phyloP scores from a whole-genome alignment of 441 rosid genomes.

The Macaranga tanarius region DNA sequence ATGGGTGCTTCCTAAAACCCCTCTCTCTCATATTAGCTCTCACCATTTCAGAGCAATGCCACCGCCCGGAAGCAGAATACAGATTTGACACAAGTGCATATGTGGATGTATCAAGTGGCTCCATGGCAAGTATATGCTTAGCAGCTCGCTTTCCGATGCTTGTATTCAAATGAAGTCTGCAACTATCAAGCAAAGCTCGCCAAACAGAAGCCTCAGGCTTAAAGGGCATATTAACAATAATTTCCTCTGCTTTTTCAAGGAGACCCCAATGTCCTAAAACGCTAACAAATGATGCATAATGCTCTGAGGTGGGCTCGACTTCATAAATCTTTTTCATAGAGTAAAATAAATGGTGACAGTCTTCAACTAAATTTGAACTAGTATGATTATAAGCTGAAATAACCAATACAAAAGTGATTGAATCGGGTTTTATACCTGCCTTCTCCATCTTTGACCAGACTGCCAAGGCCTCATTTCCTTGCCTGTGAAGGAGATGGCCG shows the following conservation, averaged over 20 bases:
- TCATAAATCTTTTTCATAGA: conserved; percentile 48
- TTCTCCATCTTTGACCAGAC: conserved; percentile 57
- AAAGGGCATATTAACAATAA: conserved; percentile 47
- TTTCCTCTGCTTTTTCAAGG: conserved; percentile 74
- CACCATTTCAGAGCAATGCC: conserved; percentile 68
- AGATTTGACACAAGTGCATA: conserved; percentile 69
- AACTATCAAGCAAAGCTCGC: conserved; percentile 76
- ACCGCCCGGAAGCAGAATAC: conserved; percentile 82
- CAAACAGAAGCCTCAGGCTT: conserved; percentile 55
- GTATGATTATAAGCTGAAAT: conserved; percentile 61
- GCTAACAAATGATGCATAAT: conserved; percentile 61
- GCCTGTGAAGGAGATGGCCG: conserved; percentile 63
- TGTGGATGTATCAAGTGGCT: conserved; percentile 63
- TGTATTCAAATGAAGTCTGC: conserved; percentile 58
- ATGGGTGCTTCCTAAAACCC: conserved; percentile 62
- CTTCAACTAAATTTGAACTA: conserved; percentile 44
- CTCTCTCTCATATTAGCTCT: conserved; percentile 62
- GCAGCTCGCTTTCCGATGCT: conserved; percentile 51
- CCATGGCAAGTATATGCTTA: conserved; percentile 52
- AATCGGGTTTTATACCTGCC: conserved; percentile 48
- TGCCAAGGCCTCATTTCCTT: conserved; percentile 60
- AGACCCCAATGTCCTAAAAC: conserved; percentile 78
- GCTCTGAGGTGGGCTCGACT: conserved; percentile 64
- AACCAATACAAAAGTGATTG: conserved; percentile 47
- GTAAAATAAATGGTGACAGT: conserved; percentile 53